Conservation (phyloP, 2,329 filamentous ascomycete genomes). For the Colletotrichum lupini region DNA sequence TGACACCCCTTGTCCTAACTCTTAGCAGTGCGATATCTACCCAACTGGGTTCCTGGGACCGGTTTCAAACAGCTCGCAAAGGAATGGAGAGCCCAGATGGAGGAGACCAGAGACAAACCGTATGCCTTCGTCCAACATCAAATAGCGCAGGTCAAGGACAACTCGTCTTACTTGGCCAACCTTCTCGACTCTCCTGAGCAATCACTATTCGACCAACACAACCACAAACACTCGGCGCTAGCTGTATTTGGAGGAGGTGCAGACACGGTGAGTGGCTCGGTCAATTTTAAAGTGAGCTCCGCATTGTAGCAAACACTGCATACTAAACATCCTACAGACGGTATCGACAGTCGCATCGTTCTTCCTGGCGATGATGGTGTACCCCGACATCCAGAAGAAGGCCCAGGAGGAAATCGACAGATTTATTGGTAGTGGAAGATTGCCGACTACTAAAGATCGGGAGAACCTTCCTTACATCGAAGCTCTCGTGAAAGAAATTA, state of each 20-base stretch:
- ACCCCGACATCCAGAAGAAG: constrained; percentile 54
- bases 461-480: constrained; percentile 62
- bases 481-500: constrained; percentile 65
- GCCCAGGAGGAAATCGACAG: constrained; percentile 65
- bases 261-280: constrained; percentile 37
- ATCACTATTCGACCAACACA: neutral
- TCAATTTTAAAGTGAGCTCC: constrained; percentile 6
- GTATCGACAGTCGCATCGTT: constrained; percentile 51
- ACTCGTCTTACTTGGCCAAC: constrained; percentile 22
- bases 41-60: constrained; percentile 34
- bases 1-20: neutral
- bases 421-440: constrained; percentile 58
- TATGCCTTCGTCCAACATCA: constrained; percentile 41
- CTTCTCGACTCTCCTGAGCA: constrained; percentile 3
- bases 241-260: constrained; percentile 34
- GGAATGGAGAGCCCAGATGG: constrained; percentile 22
- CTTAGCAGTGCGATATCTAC: constrained; percentile 40
- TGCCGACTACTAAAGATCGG: constrained; percentile 60
- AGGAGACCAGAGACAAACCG: constrained; percentile 23
- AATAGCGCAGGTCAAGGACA: constrained; percentile 22
- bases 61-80: constrained; percentile 31
- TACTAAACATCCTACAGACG: constrained; percentile 35
- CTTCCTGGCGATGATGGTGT: constrained; percentile 58
- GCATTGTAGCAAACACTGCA: neutral
- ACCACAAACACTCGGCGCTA: constrained; percentile 26